Evolutionary conservation across 306 rosid species (phyloP).

Genomic region (Dalbergia cochinchinensis): DNA sequence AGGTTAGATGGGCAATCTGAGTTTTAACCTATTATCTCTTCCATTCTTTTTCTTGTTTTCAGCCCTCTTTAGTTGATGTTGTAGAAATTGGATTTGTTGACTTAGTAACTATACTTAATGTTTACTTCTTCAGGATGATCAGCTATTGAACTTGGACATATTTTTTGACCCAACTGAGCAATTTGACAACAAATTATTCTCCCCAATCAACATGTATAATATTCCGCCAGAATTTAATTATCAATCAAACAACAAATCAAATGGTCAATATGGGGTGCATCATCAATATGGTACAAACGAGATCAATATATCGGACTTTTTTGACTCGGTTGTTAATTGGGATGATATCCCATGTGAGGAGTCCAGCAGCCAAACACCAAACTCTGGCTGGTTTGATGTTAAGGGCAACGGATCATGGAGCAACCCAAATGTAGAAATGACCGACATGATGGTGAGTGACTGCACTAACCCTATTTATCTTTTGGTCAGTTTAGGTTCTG

Average conservation of each 20-base stretch:
- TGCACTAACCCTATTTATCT: constrained; percentile 23
- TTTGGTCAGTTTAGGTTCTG: constrained; percentile 36
- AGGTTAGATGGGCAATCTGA: constrained; percentile 55
- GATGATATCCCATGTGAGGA: constrained; percentile 47
- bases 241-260: constrained; percentile 42
- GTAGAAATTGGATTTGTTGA: constrained; percentile 24
- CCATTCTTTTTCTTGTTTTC: constrained; percentile 9
- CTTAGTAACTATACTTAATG: constrained; percentile 40
- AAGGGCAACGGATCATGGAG: constrained; percentile 49
- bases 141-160: constrained; percentile 38
- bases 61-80: constrained; percentile 8
- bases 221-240: constrained; percentile 54
- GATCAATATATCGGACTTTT: constrained; percentile 51
- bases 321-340: constrained; percentile 55
- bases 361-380: constrained; percentile 39
- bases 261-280: constrained; percentile 44
- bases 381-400: constrained; percentile 21
- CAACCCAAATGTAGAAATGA: constrained; percentile 48
- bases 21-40: constrained; percentile 26
- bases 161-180: constrained; percentile 46
- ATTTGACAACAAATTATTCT: constrained; percentile 60
- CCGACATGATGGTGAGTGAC: constrained; percentile 59
- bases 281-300: constrained; percentile 62
- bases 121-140: constrained; percentile 48
- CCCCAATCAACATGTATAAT: constrained; percentile 67